Evolutionary conservation across 1,284 basidiomycete species (phyloP).

Genomic region (Rhodotorula sp.): DNA sequence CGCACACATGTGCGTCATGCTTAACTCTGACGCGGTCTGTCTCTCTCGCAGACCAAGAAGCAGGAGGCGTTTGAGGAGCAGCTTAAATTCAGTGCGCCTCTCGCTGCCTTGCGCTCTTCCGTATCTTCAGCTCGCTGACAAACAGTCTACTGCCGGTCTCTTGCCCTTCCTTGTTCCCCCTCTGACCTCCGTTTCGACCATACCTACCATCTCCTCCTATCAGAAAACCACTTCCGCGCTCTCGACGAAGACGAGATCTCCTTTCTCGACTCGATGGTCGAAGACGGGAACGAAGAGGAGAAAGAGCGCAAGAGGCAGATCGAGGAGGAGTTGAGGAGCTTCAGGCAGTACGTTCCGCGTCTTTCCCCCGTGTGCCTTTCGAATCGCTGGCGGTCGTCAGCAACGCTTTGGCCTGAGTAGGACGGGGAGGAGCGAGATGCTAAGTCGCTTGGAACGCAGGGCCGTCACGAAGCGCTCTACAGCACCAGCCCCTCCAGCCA

Average conservation of each 20-base stretch:
- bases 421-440: no score
- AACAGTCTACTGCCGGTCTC: no score
- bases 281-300: conserved; percentile 72
- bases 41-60: conserved; percentile 52
- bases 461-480: conserved; percentile 17
- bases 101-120: no score
- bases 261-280: conserved; percentile 77
- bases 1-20: not conserved
- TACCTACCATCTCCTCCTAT: conserved; percentile 22
- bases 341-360: conserved; percentile 63
- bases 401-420: no score
- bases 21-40: not conserved
- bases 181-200: no score
- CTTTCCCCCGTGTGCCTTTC: not conserved
- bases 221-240: conserved; percentile 86
- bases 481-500: conserved; percentile 9
- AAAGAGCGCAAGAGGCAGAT: conserved; percentile 68
- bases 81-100: conserved; percentile 69
- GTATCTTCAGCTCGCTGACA: not conserved
- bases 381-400: accelerated
- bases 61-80: conserved; percentile 93
- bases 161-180: no score
- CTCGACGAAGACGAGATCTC: conserved; percentile 82
- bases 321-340: conserved; percentile 72
- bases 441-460: not conserved